A percentile compares a stretch with the other conserved stretches of the same genome.
These are phyloP conservation scores for Metarhizium anisopliae DNA, from an alignment of 2,329 filamentous ascomycete genomes.

Conservation along the genomic window DNA sequence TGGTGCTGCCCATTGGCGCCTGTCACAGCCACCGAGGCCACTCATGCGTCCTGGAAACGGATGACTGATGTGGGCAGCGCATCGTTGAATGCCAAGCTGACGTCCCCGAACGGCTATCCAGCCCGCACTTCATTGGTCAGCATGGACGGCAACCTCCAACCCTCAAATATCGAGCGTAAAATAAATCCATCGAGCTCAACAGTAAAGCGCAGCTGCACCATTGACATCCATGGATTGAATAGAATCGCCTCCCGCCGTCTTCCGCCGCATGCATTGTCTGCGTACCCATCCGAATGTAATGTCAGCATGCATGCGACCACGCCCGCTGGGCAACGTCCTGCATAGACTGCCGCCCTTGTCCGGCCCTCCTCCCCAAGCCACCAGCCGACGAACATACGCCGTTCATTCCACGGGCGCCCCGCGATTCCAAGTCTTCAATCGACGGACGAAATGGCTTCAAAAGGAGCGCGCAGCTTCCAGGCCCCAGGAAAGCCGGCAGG, in stretches of 20 bases:
- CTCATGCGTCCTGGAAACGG: too few species aligned
- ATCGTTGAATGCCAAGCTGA: too few species aligned
- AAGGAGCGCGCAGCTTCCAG: conserved; percentile 75
- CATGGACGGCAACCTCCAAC: too few species aligned
- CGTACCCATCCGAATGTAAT: conserved; percentile 15
- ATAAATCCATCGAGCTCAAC: too few species aligned
- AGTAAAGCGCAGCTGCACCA: too few species aligned
- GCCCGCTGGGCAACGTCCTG: conserved; percentile 17
- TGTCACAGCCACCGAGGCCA: too few species aligned
- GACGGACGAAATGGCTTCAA: conserved; percentile 78
- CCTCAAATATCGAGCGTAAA: too few species aligned
- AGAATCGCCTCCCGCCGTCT: not conserved
- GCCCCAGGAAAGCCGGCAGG: conserved; percentile 61
- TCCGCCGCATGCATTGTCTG: not conserved
- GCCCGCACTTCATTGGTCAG: too few species aligned
- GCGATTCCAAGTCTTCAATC: conserved; percentile 85
- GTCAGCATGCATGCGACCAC: conserved; percentile 18
- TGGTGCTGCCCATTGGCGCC: too few species aligned
- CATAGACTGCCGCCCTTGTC: conserved; percentile 12
- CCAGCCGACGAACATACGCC: conserved; percentile 54
- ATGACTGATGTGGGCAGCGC: too few species aligned
- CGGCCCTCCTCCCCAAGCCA: conserved; percentile 8
- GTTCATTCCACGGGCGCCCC: conserved; percentile 69
- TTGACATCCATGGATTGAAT: not conserved
- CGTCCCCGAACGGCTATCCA: too few species aligned